phyloP scores from a whole-genome alignment of 2,329 filamentous ascomycete species.

The Lasiodiplodia hormozganensis region DNA sequence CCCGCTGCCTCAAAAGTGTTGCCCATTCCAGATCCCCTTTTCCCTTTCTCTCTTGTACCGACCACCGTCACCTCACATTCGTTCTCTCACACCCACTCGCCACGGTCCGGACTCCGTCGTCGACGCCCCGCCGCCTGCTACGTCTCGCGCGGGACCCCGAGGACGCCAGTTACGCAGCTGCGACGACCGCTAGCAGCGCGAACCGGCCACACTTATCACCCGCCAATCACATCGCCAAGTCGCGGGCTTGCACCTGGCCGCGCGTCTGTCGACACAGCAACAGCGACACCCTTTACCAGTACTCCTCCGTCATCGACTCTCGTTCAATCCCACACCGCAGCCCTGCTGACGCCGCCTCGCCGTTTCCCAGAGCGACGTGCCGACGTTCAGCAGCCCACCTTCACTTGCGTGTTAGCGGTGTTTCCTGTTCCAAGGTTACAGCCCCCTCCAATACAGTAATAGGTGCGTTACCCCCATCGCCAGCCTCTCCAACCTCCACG shows the following conservation, averaged over 20 bases:
- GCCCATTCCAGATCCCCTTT: slow-evolving; percentile 30
- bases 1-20: slow-evolving; percentile 30
- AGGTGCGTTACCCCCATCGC: slow-evolving; percentile 18
- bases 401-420: slow-evolving; percentile 23
- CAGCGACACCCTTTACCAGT: slow-evolving; percentile 17
- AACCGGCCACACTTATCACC: slow-evolving; percentile 17
- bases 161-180: slow-evolving; percentile 22
- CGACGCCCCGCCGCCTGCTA: slow-evolving; percentile 17
- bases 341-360: slow-evolving; percentile 5
- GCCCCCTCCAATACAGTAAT: slow-evolving; percentile 22
- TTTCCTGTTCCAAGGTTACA: slow-evolving; percentile 23
- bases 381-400: slow-evolving; percentile 14
- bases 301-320: slow-evolving; percentile 25
- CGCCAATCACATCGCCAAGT: slow-evolving; percentile 24
- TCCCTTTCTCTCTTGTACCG: slow-evolving; percentile 30
- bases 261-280: slow-evolving; percentile 28
- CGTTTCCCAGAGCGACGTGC: slow-evolving; percentile 21
- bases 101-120: slow-evolving; percentile 21
- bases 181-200: slow-evolving; percentile 17
- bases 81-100: slow-evolving; percentile 22
- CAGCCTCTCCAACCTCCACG: slow-evolving; percentile 18
- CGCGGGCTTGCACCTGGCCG: slow-evolving; percentile 15
- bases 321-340: slow-evolving; percentile 11
- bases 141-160: slow-evolving; percentile 19
- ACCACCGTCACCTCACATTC: slow-evolving; percentile 25